Percentiles rank a stretch among this genome's conserved stretches.
phyloP scores from a whole-genome alignment of 1,284 basidiomycete species.

The Schizophyllum commune region DNA sequence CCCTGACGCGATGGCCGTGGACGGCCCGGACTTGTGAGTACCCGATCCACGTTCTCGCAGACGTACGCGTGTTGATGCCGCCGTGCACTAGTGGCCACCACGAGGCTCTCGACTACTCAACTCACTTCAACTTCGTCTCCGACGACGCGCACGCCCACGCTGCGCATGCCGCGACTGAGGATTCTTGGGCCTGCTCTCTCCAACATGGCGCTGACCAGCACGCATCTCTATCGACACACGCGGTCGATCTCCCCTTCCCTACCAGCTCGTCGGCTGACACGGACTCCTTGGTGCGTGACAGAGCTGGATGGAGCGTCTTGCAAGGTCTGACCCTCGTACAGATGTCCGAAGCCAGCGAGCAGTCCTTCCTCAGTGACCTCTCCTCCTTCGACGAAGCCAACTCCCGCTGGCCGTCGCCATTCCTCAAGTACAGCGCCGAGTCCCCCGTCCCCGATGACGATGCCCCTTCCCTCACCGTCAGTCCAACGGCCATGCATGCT shows the following conservation, averaged over 20 bases:
- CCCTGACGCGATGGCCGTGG: not conserved
- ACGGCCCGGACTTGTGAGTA: not conserved
- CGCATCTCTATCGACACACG: not conserved
- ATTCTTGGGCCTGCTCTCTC: not conserved
- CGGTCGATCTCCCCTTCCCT: not conserved
- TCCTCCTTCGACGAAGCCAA: not conserved
- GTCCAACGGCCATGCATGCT: not conserved
- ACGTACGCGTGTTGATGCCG: not conserved
- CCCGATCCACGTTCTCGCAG: not conserved
- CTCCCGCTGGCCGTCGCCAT: not conserved
- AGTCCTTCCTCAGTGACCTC: not conserved
- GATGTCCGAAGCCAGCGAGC: not conserved
- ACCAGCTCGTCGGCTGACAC: not conserved
- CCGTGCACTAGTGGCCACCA: not conserved
- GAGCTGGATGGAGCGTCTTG: not conserved
- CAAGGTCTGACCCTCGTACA: not conserved
- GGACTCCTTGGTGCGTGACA: not conserved
- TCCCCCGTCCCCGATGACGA: not conserved
- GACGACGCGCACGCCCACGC: not conserved
- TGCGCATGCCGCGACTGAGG: too few species aligned
- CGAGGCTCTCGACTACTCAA: not conserved
- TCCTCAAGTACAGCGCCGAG: not conserved
- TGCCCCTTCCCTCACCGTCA: not conserved
- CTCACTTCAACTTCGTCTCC: not conserved
- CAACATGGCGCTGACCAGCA: not conserved